Conservation (phyloP, 345 rosid genomes). For the Passiflora organensis region DNA sequence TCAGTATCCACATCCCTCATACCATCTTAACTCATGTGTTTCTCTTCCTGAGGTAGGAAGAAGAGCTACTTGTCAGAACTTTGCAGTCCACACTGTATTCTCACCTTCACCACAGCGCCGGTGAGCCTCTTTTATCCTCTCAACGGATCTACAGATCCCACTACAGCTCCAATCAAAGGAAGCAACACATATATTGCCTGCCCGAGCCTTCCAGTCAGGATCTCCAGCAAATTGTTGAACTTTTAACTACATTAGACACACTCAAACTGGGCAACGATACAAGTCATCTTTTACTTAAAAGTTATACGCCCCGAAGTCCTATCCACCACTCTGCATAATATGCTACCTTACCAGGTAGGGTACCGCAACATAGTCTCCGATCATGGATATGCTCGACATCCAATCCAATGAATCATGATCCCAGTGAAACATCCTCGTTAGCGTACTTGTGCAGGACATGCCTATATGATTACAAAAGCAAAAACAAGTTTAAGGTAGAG, state of each 20-base stretch:
- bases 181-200: constrained; percentile 84
- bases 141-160: constrained; percentile 80
- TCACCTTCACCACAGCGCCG: constrained; percentile 86
- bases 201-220: constrained; percentile 97
- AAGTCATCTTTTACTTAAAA: too few species aligned
- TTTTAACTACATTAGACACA: too few species aligned
- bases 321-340: neutral
- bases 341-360: constrained; percentile 68
- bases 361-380: constrained; percentile 94
- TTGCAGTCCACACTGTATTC: constrained; percentile 63
- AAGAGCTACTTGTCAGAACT: constrained; percentile 33
- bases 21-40: neutral
- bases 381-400: constrained; percentile 95
- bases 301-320: too few species aligned
- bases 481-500: neutral
- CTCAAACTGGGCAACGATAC: too few species aligned
- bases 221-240: constrained; percentile 35
- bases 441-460: constrained; percentile 81
- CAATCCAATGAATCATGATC: constrained; percentile 95
- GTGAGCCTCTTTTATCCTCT: constrained; percentile 84
- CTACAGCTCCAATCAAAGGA: constrained; percentile 92
- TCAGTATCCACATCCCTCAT: constrained; percentile 5
- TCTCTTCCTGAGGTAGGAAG: constrained; percentile 38
- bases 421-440: constrained; percentile 92
- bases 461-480: constrained; percentile 34